Percentiles rank a stretch among this genome's conserved stretches.
phyloP scores from a whole-genome alignment of 1,284 basidiomycete genomes.

The Thecaphora thlaspeos region DNA sequence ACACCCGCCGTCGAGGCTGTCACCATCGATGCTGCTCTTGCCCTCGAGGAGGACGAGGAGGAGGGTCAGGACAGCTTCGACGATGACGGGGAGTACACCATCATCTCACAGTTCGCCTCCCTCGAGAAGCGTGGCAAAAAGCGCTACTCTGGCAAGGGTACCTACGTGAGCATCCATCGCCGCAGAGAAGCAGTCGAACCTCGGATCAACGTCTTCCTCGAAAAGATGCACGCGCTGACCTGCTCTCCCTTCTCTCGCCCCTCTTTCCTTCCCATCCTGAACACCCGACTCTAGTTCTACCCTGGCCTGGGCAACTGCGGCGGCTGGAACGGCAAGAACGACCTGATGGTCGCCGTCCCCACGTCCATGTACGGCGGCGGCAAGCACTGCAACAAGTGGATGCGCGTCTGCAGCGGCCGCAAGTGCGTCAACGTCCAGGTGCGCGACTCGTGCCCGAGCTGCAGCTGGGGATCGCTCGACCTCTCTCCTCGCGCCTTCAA shows the following conservation, averaged over 20 bases:
- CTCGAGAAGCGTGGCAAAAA: constrained; percentile 7
- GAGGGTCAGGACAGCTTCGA: constrained; percentile 3
- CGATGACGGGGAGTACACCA: too few relatives aligned
- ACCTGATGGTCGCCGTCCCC: constrained; percentile 25
- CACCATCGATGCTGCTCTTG: background rate
- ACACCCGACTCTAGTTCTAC: constrained; percentile 9
- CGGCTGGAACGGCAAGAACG: constrained; percentile 12
- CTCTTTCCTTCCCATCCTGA: too few relatives aligned
- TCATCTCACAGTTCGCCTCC: background rate
- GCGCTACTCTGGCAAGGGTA: background rate
- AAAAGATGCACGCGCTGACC: too few relatives aligned
- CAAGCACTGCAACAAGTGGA: constrained; percentile 10
- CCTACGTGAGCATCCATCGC: too few relatives aligned
- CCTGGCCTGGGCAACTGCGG: constrained; percentile 29
- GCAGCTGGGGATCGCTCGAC: constrained; percentile 18
- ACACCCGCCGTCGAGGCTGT: too few relatives aligned
- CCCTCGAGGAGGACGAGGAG: constrained; percentile 1
- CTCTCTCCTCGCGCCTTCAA: constrained; percentile 20
- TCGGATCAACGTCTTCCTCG: too few relatives aligned
- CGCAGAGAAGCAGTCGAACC: too few relatives aligned
- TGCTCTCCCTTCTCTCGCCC: too few relatives aligned
- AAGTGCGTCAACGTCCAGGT: constrained; percentile 21
- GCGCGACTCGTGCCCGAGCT: constrained; percentile 23
- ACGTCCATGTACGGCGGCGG: constrained; percentile 17
- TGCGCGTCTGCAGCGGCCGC: constrained; percentile 9